Base-by-base conservation (phyloP, 1,139 yeast genomes). In the Debaryomyces subglobosus region DNA sequence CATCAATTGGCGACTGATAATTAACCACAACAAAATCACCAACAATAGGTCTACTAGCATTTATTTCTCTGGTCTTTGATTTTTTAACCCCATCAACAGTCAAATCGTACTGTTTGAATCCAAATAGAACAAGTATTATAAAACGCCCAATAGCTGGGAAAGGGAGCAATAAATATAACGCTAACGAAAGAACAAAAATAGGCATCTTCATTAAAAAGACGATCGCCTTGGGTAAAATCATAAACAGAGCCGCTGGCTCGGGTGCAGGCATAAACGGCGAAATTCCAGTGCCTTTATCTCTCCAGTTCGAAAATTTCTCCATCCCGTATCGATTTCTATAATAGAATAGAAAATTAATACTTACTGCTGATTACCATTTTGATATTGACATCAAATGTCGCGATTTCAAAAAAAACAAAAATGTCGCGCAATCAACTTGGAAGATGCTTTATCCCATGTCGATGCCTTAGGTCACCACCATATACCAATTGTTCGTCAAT, bases 241-340 rank as follows among this genome's bases (percentile, higher is more conserved):
- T 6, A 23, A 49, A 39, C 37, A 27, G 43, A 6, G 21, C 24
- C 52, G 10, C 55, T 30, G 44, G 60, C 49, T 24, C 55, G 33
- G 57, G 65, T 4, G 57, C 63, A 0, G 91, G 90, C 69, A 84
- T 72, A 54, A 86, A 87, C 3, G 95, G 95, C 1, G 90, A 81
- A 15, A 86, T 85, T n/a, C 95, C 95, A 2, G 94, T 86, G 2
- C 89, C 89, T 56, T 82, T 85, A 59, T 87, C 95, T 63, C 92
- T 78, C 82, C 85, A 87, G 51, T 77, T 76, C 34, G 89, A 82
- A 65, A 80, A 86, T 67, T 86, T 86, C 64, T 86, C 95, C 95
- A 86, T 86, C 24, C 4, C 10, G n/a, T 27, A 15, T 32, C 20
- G 35, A 9, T 29, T 21, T n/a, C 24, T 23, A 16, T 16, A 6